Base-by-base conservation (phyloP, 352 stramenopile species). In the Pythium pyrilobum region DNA sequence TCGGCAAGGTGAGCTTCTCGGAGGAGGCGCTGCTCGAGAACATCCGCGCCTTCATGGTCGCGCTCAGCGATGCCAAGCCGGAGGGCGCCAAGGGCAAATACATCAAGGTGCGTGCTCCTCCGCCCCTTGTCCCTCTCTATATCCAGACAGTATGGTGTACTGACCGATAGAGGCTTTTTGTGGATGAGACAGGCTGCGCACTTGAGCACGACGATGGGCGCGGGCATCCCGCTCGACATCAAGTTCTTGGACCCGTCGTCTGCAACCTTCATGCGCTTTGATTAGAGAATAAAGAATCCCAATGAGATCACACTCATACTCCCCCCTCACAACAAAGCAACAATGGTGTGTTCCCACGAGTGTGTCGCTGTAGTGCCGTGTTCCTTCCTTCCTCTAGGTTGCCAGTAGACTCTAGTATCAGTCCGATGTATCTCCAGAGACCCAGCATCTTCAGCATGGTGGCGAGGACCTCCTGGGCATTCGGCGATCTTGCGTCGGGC, bases 61-160 rank as follows among this genome's bases (percentile, higher is more conserved):
- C 86, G 38, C 69, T 97, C 34, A 80, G 72, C 37, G 86, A 96
- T 49, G 82, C 84, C 62, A 97, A 97, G 72, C 90, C 90, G 13
- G 88, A 96, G 41, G 89, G 85, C 16, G 87, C 89, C 56, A 97
- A 97, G 78, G 90, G 90, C 63, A 97, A 95, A 62, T 97, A 97
- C 77, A 95, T 97, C 56, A 95, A 90, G 71, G 48, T 56, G 20
- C 27, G 48, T 44, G 8, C 63, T 80, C 56, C 36, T 52, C 5
- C 10, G 9, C 1, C 49, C 27, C 36, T 21, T 51, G 28, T 13
- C 12, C 23, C 5, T 24, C 21, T 6, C 15, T 10, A 1, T 41
- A 23, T 6, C 5, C n/a, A 8, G 15, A 18, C 37, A 11, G n/a
- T 16, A 11, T 43, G 10, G 33, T 39, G 6, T 9, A 21, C 20